phyloP scores from a whole-genome alignment of 108 stramenopile genomes.

The Schizochytrium sp. region DNA sequence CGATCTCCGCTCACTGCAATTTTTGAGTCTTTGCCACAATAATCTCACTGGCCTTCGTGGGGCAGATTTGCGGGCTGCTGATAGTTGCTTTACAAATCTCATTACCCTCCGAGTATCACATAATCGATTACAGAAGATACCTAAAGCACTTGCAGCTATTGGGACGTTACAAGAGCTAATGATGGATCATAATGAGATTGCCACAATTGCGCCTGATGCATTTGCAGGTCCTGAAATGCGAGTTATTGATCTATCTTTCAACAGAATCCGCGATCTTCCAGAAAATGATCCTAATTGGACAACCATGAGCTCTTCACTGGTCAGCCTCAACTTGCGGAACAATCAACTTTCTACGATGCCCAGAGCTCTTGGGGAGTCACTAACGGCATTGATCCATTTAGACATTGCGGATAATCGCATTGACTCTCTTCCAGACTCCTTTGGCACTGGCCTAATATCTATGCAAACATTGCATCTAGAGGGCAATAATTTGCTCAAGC shows the following conservation, averaged over 20 bases:
- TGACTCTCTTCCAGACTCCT: not conserved
- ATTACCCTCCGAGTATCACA: not conserved
- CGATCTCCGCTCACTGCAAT: not conserved
- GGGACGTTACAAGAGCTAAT: not conserved
- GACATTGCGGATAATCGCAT: constrained; percentile 39
- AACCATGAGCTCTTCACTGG: not conserved
- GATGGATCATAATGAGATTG: not conserved
- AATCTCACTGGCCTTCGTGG: not conserved
- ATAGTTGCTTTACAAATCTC: not conserved
- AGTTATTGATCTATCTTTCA: not conserved
- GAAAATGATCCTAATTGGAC: not conserved
- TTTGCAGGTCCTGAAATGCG: not conserved
- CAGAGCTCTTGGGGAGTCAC: not conserved
- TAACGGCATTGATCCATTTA: not conserved
- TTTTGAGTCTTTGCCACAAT: constrained; percentile 11
- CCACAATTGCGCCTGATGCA: not conserved
- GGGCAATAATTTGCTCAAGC: constrained; percentile 18
- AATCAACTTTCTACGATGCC: constrained; percentile 11
- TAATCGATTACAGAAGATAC: constrained; percentile 20
- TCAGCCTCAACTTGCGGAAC: not conserved
- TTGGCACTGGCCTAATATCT: not conserved
- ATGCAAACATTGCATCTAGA: not conserved
- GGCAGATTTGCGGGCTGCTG: constrained; percentile 4
- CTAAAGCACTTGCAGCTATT: not conserved
- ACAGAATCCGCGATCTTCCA: constrained; percentile 9